Evolutionary conservation across 805 yeast genomes (phyloP), one percentile per base, ranked within the genome.

Genomic region (Pichia ethanolica): DNA sequence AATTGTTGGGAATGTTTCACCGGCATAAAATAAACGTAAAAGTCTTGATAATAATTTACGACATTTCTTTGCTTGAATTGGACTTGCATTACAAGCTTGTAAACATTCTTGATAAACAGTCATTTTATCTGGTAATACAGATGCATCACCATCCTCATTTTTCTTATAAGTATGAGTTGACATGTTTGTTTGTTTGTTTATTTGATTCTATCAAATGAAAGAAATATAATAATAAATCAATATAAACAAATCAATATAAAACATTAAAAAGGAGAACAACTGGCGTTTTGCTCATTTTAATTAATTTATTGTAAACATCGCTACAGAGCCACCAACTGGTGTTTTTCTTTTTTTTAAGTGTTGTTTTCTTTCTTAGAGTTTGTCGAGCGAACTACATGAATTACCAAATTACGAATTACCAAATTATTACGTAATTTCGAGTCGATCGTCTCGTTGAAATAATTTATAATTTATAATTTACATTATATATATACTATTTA

Each of bases 51-150:
- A 76, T 63, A 91, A 72, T 51, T 74, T 66, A 59, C 99, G 86
- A 63, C 96, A 89, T 68, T 85, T 85, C 59, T 83, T 85, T 30
- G 97, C 86, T 60, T 86, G 83, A 52, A 90, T 84, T 10, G 96
- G 96, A 41, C 93, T 78, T 55, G 90, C 88, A 71, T 90, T 91
- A 77, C 93, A 93, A 53, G 87, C 90, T 57, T 86, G 86, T 62
- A 88, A 73, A 73, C 97, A 90, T 66, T 90, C 96, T 70, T 93
- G 99, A 68, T 86, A 91, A 54, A 93, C 90, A 10, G 97, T 84
- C 98, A 93, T 93, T 70, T 90, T 90, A 70, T 93, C 98, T 49
- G 96, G 95, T 58, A 78, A 67, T 35, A 75, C 71, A 50, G 83
- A 82, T 45, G 84, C 73, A 57, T 77, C 87, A 49, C 78, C 64